Evolutionary conservation across 495 filamentous ascomycete species (phyloP).

Genomic region (Margaritispora aquatica): DNA sequence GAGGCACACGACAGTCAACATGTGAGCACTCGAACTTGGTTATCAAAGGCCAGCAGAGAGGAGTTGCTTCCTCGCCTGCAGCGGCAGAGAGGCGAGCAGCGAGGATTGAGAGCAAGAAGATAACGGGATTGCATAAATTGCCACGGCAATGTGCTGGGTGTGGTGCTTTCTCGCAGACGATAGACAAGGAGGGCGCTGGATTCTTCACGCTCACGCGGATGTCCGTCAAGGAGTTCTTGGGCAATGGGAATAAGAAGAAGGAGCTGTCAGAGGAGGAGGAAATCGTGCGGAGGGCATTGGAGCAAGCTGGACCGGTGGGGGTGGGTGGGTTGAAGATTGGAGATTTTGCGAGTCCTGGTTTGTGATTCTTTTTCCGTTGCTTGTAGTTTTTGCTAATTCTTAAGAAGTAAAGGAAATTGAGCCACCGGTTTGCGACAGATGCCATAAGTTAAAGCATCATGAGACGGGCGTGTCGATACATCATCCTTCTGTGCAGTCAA

Average conservation of each 20-base stretch:
- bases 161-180: constrained; percentile 74
- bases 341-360: constrained; percentile 6
- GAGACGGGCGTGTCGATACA: constrained; percentile 58
- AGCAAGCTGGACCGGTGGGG: constrained; percentile 14
- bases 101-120: background rate
- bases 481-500: constrained; percentile 71
- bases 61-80: background rate
- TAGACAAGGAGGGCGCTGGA: constrained; percentile 63
- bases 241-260: constrained; percentile 17
- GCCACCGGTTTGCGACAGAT: constrained; percentile 72
- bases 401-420: constrained; percentile 7
- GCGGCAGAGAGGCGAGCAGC: background rate
- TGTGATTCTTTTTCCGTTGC: background rate
- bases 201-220: constrained; percentile 62
- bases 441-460: constrained; percentile 75
- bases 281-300: constrained; percentile 29
- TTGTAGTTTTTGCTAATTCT: background rate
- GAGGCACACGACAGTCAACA: background rate
- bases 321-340: background rate
- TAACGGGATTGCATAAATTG: constrained; percentile 26
- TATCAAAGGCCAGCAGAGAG: background rate
- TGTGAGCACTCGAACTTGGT: background rate
- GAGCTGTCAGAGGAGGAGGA: constrained; percentile 21
- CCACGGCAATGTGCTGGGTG: constrained; percentile 77
- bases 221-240: constrained; percentile 39